phyloP scores from a whole-genome alignment of 169 alveolate species.

The Plasmodium yoelii region DNA sequence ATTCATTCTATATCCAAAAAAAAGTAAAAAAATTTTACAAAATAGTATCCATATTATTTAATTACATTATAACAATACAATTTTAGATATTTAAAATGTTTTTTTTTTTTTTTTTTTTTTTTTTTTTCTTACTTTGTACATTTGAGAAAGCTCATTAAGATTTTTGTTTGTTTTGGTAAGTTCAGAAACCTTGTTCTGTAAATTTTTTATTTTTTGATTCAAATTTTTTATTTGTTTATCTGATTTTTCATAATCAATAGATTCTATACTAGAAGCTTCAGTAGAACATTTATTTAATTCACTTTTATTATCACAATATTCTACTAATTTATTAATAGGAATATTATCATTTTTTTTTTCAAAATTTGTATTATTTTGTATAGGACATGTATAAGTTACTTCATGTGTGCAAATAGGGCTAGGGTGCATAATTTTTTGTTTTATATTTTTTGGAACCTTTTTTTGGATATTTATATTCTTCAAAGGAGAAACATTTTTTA shows the following conservation, averaged over 20 bases:
- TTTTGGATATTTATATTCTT: conserved; percentile 8
- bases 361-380: neutral
- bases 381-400: conserved; percentile 22
- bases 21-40: neutral
- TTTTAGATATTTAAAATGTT: too few relatives aligned
- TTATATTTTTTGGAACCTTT: neutral
- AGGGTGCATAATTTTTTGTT: neutral
- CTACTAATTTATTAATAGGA: neutral
- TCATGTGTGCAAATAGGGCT: conserved; percentile 38
- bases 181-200: neutral
- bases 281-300: conserved; percentile 24
- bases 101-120: too few relatives aligned
- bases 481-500: conserved; percentile 14
- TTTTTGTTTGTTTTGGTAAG: conserved; percentile 18
- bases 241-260: neutral
- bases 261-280: neutral
- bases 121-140: conserved; percentile 32
- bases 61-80: too few relatives aligned
- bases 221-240: neutral
- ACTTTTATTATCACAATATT: conserved; percentile 6
- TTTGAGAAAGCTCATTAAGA: conserved; percentile 15
- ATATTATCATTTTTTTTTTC: neutral
- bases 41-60: neutral
- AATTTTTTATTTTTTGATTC: conserved; percentile 19
- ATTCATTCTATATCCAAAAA: conserved; percentile 26